Conservation (phyloP, 2,329 filamentous ascomycete genomes). For the Incumbomyces lentus region DNA sequence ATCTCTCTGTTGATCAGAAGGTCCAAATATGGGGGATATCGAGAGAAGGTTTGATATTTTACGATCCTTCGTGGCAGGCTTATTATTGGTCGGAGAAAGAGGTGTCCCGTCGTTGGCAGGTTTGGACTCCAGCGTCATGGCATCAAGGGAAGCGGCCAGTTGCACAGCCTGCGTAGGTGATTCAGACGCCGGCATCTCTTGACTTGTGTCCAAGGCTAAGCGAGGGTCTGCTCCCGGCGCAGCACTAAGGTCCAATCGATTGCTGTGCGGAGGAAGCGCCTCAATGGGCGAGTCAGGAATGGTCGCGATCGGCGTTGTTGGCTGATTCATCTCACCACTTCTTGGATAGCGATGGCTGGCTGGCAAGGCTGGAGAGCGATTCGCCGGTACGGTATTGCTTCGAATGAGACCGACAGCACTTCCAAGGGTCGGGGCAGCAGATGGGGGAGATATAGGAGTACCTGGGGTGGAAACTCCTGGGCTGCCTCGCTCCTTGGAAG, state of each 20-base stretch:
- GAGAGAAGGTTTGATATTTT: slow-evolving; percentile 59
- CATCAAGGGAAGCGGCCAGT: not conserved
- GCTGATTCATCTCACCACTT: slow-evolving; percentile 12
- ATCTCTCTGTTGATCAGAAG: slow-evolving; percentile 33
- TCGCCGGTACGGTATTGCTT: slow-evolving; percentile 90
- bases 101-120: not conserved
- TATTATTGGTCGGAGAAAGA: slow-evolving; percentile 1
- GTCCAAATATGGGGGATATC: slow-evolving; percentile 52
- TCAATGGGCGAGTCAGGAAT: slow-evolving; percentile 3
- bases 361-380: slow-evolving; percentile 63
- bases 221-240: not conserved
- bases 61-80: slow-evolving; percentile 43
- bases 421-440: slow-evolving; percentile 25
- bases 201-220: not conserved
- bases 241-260: not conserved
- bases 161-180: not conserved
- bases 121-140: not conserved
- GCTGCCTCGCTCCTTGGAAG: slow-evolving; percentile 57
- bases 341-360: slow-evolving; percentile 56
- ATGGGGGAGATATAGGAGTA: slow-evolving; percentile 38
- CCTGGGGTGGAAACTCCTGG: slow-evolving; percentile 60
- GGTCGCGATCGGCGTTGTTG: slow-evolving; percentile 7
- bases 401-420: slow-evolving; percentile 53
- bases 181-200: no score
- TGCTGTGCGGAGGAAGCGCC: not conserved